Evolutionary conservation across 495 filamentous ascomycete genomes (phyloP).

Genomic region (Penicillium alfredii): DNA sequence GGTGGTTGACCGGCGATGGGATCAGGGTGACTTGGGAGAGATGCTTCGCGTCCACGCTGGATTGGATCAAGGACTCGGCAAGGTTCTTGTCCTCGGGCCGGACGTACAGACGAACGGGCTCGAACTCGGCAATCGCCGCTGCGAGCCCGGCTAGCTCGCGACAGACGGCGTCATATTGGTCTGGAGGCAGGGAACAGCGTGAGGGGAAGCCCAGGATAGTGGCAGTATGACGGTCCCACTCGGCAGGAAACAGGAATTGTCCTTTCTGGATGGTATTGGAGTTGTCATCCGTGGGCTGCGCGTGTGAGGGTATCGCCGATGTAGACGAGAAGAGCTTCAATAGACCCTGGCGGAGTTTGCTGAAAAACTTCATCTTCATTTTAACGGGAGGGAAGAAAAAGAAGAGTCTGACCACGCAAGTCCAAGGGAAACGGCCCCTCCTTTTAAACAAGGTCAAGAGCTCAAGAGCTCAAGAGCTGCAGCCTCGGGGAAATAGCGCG

Average conservation of each 20-base stretch:
- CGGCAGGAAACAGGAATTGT: constrained; percentile 15
- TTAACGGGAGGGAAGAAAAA: too few relatives aligned
- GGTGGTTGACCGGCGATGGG: constrained; percentile 21
- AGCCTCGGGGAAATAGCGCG: too few relatives aligned
- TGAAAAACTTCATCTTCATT: background rate
- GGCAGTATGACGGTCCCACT: constrained; percentile 16
- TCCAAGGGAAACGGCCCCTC: too few relatives aligned
- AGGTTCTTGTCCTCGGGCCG: constrained; percentile 17
- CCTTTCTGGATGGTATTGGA: constrained; percentile 4
- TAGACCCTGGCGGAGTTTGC: background rate
- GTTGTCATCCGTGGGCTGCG: background rate
- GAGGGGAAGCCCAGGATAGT: constrained; percentile 22
- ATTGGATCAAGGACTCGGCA: constrained; percentile 12
- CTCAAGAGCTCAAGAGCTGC: too few relatives aligned
- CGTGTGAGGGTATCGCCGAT: background rate
- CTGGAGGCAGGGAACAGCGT: constrained; percentile 8
- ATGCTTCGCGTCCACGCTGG: constrained; percentile 1
- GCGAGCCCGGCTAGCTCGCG: constrained; percentile 17
- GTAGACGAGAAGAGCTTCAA: background rate
- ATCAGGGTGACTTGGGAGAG: constrained; percentile 13
- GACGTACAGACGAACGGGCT: constrained; percentile 21
- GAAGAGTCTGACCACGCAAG: too few relatives aligned
- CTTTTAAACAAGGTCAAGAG: too few relatives aligned
- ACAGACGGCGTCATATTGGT: constrained; percentile 15
- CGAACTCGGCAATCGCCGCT: constrained; percentile 17